Conservation (phyloP, 1,284 basidiomycete species). For the Macrocystidia cucumis region DNA sequence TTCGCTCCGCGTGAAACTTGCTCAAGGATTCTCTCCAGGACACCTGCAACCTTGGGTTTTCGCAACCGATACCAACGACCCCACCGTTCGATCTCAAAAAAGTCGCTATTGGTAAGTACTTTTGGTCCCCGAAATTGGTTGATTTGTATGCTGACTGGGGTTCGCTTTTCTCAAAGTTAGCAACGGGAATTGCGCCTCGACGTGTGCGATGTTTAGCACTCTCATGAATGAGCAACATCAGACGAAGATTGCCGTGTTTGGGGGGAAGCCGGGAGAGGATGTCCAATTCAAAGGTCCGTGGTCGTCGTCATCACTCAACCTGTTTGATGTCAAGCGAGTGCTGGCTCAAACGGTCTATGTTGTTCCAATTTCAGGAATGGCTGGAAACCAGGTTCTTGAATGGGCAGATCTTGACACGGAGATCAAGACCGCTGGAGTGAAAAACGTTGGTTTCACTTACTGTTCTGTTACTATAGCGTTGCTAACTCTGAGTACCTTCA, state of each 20-base stretch:
- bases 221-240: conserved; percentile 52
- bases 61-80: conserved; percentile 34
- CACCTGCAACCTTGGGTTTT: conserved; percentile 30
- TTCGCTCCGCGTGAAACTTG: conserved; percentile 7
- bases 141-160: no score
- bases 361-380: conserved; percentile 37
- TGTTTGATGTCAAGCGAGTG: no score
- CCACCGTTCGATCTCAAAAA: conserved; percentile 50
- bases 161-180: conserved; percentile 19
- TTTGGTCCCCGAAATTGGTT: not conserved
- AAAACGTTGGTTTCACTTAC: conserved; percentile 32
- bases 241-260: conserved; percentile 52
- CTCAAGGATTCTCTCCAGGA: conserved; percentile 20
- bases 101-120: conserved; percentile 39
- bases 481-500: not conserved
- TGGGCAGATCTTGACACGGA: conserved; percentile 57
- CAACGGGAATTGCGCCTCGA: conserved; percentile 52
- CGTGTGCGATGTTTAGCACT: conserved; percentile 59
- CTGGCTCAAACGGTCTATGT: conserved; percentile 1
- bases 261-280: conserved; percentile 44
- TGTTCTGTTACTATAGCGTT: not conserved
- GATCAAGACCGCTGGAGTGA: conserved; percentile 53
- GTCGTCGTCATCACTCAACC: not conserved
- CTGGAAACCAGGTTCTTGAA: conserved; percentile 58
- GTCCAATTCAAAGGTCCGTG: conserved; percentile 49